These are phyloP conservation scores for Penicillium italicum DNA, from an alignment of 2,329 filamentous ascomycete species.

Conservation along the genomic window DNA sequence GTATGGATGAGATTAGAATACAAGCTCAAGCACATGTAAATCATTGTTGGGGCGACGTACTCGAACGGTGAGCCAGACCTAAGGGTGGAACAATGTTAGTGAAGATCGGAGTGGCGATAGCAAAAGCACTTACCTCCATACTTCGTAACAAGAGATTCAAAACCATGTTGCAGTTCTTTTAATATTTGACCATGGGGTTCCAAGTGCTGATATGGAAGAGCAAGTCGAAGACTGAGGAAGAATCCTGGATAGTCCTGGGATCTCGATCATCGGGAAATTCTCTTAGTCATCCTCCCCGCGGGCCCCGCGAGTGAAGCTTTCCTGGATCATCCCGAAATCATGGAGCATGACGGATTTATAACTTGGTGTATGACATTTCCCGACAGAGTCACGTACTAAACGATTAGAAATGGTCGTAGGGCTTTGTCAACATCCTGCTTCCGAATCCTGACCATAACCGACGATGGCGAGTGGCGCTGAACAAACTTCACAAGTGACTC, in stretches of 20 bases:
- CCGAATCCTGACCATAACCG: constrained; percentile 12
- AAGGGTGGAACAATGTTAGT: constrained; percentile 13
- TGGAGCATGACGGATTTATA: neutral
- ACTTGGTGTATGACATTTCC: neutral
- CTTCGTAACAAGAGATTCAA: constrained; percentile 30
- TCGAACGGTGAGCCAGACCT: constrained; percentile 39
- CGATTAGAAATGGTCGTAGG: constrained; percentile 15
- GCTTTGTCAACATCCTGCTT: neutral
- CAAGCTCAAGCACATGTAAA: neutral
- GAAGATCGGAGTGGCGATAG: neutral
- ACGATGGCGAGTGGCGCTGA: constrained; percentile 24
- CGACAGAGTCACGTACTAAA: neutral
- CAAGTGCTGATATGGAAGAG: neutral
- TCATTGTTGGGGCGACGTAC: constrained; percentile 26
- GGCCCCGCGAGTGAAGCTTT: neutral
- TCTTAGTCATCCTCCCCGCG: constrained; percentile 5
- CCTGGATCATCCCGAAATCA: neutral
- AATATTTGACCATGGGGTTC: neutral
- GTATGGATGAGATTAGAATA: constrained; percentile 9
- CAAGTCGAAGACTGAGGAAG: neutral
- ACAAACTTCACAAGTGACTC: constrained; percentile 13
- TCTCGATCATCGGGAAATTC: neutral
- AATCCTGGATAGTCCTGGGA: neutral
- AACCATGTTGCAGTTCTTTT: constrained; percentile 22
- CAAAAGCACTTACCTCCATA: constrained; percentile 32